Conservation (phyloP, 495 filamentous ascomycete species). For the Trichoderma reesei region DNA sequence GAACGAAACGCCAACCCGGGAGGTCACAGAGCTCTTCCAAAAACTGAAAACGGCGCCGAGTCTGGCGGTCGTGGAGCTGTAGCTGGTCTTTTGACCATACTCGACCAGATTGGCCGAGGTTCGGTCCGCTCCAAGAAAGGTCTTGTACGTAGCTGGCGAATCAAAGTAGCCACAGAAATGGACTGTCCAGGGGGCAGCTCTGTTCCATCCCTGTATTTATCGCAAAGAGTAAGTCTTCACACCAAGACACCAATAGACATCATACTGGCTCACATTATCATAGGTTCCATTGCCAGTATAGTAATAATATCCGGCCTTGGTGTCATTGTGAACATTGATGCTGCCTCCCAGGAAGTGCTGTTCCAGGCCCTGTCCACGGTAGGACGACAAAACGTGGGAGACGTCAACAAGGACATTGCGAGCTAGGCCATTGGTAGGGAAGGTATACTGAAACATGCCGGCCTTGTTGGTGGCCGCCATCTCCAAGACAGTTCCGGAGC, state of each 20-base stretch:
- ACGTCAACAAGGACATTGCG: conserved; percentile 58
- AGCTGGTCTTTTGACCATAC: conserved; percentile 17
- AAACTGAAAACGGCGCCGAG: conserved; percentile 38
- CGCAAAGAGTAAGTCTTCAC: not conserved
- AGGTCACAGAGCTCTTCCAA: conserved; percentile 34
- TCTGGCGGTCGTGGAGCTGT: conserved; percentile 21
- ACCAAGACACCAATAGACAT: not conserved
- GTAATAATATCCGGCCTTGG: conserved; percentile 31
- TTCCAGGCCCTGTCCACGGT: conserved; percentile 45
- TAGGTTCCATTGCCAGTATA: conserved; percentile 59
- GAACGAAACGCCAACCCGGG: conserved; percentile 62
- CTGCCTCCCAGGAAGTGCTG: conserved; percentile 60
- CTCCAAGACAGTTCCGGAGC: conserved; percentile 47
- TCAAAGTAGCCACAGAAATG: conserved; percentile 63
- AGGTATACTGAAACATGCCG: conserved; percentile 54
- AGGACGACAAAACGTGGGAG: conserved; percentile 59
- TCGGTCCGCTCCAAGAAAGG: conserved; percentile 41
- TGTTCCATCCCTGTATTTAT: conserved; percentile 31
- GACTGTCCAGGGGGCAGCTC: conserved; percentile 51
- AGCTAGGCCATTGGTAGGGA: conserved; percentile 31
- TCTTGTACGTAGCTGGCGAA: conserved; percentile 30
- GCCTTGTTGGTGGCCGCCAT: conserved; percentile 52
- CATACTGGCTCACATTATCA: conserved; percentile 43
- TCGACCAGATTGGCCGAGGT: conserved; percentile 18
- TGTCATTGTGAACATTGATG: conserved; percentile 34